These are phyloP conservation scores for Trametes pubescens DNA, from an alignment of 1,284 basidiomycete species.

Conservation along the genomic window DNA sequence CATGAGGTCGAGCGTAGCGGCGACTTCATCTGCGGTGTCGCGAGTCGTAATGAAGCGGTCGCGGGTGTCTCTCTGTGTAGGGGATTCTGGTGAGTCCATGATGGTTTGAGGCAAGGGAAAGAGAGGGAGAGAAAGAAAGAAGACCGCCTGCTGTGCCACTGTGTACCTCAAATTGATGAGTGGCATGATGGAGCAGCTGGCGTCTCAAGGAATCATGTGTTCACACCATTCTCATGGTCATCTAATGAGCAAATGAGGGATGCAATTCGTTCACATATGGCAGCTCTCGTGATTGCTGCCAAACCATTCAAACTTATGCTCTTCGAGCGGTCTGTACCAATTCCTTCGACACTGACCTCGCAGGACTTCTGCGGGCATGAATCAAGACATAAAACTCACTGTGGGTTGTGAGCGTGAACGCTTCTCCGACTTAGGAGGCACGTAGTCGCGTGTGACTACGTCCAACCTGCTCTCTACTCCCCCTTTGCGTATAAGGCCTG, in stretches of 20 bases:
- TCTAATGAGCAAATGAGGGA: too few relatives aligned
- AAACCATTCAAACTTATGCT: too few relatives aligned
- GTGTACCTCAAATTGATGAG: background rate
- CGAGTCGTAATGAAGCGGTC: slow-evolving; percentile 81
- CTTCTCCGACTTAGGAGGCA: slow-evolving; percentile 65
- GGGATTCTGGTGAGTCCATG: slow-evolving; percentile 27
- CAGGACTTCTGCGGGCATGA: background rate
- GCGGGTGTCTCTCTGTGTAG: slow-evolving; percentile 53
- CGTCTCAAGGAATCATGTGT: background rate
- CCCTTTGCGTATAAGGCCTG: slow-evolving; percentile 75
- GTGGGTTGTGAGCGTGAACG: slow-evolving; percentile 77
- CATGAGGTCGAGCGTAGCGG: slow-evolving; percentile 70
- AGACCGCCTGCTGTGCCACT: background rate
- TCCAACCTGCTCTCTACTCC: slow-evolving; percentile 79
- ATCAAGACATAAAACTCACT: slow-evolving; percentile 39
- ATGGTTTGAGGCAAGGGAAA: slow-evolving; percentile 6
- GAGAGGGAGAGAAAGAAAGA: background rate
- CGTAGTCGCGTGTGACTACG: slow-evolving; percentile 69
- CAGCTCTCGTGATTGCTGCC: too few relatives aligned
- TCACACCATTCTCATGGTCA: too few relatives aligned
- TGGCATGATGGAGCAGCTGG: slow-evolving; percentile 13
- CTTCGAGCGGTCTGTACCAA: too few relatives aligned
- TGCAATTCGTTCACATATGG: too few relatives aligned
- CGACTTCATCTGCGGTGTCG: slow-evolving; percentile 61
- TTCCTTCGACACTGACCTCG: too few relatives aligned